Evolutionary conservation across 805 yeast genomes (phyloP).

Genomic region (Phaffomyces thermotolerans): DNA sequence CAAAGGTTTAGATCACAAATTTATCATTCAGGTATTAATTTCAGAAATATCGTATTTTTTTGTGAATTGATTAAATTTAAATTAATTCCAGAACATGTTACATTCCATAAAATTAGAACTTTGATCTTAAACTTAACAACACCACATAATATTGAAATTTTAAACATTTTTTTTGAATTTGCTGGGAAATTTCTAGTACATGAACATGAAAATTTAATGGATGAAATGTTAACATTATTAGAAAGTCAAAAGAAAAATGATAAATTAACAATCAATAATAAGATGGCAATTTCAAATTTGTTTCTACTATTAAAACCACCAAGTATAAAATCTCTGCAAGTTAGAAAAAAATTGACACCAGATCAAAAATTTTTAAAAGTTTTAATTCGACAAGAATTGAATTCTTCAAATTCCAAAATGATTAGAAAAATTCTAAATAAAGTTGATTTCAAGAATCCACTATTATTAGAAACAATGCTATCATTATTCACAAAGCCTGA

Average conservation of each 20-base stretch:
- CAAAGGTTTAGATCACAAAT: conserved; percentile 54
- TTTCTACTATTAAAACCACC: conserved; percentile 52
- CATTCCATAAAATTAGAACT: conserved; percentile 65
- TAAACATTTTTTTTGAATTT: conserved; percentile 64
- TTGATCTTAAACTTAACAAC: conserved; percentile 46
- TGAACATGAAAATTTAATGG: conserved; percentile 52
- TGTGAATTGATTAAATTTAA: conserved; percentile 73
- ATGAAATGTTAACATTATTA: conserved; percentile 53
- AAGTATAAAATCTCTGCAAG: conserved; percentile 28
- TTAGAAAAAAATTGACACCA: conserved; percentile 26
- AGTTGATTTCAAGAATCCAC: conserved; percentile 40
- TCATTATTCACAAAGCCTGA: conserved; percentile 52
- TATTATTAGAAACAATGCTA: conserved; percentile 28
- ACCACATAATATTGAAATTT: conserved; percentile 58
- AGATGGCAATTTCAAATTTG: conserved; percentile 51
- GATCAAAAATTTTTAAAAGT: conserved; percentile 43
- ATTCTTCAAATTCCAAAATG: conserved; percentile 25
- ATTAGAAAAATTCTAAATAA: conserved; percentile 33
- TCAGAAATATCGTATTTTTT: conserved; percentile 54
- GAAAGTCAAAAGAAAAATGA: conserved; percentile 42
- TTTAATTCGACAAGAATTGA: conserved; percentile 47
- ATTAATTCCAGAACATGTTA: conserved; percentile 59
- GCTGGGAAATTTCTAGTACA: conserved; percentile 61
- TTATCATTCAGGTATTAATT: conserved; percentile 43
- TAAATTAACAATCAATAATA: conserved; percentile 45